Evolutionary conservation across 2,329 filamentous ascomycete species (phyloP).

Genomic region (Bipolaris oryzae): DNA sequence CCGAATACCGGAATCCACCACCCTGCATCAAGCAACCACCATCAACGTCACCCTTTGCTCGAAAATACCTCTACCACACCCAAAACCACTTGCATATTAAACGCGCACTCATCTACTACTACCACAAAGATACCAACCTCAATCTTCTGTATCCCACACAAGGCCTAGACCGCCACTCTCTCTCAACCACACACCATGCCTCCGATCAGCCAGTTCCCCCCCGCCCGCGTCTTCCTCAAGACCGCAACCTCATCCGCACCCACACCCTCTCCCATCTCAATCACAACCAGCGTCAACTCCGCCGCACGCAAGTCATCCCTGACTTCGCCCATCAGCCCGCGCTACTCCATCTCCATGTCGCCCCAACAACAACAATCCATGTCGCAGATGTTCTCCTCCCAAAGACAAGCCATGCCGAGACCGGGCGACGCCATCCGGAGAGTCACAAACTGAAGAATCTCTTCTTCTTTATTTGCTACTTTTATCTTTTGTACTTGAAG

Average conservation of each 20-base stretch:
- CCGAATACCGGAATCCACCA: neutral
- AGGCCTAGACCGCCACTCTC: neutral
- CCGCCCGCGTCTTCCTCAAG: constrained; percentile 42
- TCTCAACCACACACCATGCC: constrained; percentile 27
- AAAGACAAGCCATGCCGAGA: constrained; percentile 25
- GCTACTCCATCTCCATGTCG: constrained; percentile 25
- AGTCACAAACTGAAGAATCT: constrained; percentile 4
- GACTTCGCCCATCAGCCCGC: constrained; percentile 18
- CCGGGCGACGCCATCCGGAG: neutral
- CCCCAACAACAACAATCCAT: constrained; percentile 22
- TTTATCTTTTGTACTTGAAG: too few species aligned
- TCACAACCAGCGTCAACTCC: neutral
- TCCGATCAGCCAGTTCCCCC: constrained; percentile 42
- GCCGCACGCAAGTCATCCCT: constrained; percentile 13
- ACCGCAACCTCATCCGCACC: constrained; percentile 9
- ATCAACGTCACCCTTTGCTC: too few species aligned
- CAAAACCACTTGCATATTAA: too few species aligned
- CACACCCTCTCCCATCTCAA: constrained; percentile 11
- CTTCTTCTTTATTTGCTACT: too few species aligned
- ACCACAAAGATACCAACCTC: neutral
- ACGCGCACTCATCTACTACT: neutral
- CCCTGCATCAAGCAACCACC: too few species aligned
- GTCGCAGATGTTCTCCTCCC: constrained; percentile 30
- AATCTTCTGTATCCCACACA: neutral
- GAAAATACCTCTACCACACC: too few species aligned